These are phyloP conservation scores for Trapa incisa DNA, from an alignment of 345 rosid species.

Conservation along the genomic window DNA sequence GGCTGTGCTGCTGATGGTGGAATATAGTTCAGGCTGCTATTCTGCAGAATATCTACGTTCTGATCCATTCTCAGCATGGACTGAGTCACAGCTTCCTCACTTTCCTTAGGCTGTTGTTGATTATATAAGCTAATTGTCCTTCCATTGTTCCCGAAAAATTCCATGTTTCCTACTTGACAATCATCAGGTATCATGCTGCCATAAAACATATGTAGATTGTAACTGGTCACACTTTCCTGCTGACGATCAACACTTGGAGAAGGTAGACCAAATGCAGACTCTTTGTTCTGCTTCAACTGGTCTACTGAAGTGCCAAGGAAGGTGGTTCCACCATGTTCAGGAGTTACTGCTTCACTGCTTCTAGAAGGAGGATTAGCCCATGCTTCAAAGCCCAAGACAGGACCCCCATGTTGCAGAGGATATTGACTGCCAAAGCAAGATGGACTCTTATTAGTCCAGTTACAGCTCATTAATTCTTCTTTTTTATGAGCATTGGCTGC, in stretches of 20 bases:
- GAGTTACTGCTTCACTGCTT: slow-evolving; percentile 5
- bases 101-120: slow-evolving; percentile 8
- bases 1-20: slow-evolving; percentile 18
- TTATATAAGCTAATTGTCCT: slow-evolving; percentile 14
- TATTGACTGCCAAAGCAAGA: slow-evolving; percentile 12
- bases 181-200: slow-evolving; percentile 10
- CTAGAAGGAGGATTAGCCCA: slow-evolving; percentile 7
- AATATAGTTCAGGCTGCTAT: slow-evolving; percentile 12
- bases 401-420: slow-evolving; percentile 10
- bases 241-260: slow-evolving; percentile 9
- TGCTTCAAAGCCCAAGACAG: slow-evolving; percentile 8
- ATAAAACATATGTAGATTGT: slow-evolving; percentile 15
- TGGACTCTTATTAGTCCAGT: slow-evolving; percentile 6
- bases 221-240: slow-evolving; percentile 9
- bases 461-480: slow-evolving; percentile 11
- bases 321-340: slow-evolving; percentile 10
- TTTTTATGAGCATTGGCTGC: slow-evolving; percentile 3
- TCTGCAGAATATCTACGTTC: slow-evolving; percentile 16
- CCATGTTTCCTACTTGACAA: slow-evolving; percentile 12
- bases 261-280: slow-evolving; percentile 15
- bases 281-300: slow-evolving; percentile 19
- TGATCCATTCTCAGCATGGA: slow-evolving; percentile 30
- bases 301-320: slow-evolving; percentile 10
- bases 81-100: slow-evolving; percentile 19
- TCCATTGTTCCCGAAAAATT: slow-evolving; percentile 17